Percentiles rank a stretch among this genome's conserved stretches.
Evolutionary conservation across 495 filamentous ascomycete species (phyloP).

Genomic region (Penicillium mononematosum): DNA sequence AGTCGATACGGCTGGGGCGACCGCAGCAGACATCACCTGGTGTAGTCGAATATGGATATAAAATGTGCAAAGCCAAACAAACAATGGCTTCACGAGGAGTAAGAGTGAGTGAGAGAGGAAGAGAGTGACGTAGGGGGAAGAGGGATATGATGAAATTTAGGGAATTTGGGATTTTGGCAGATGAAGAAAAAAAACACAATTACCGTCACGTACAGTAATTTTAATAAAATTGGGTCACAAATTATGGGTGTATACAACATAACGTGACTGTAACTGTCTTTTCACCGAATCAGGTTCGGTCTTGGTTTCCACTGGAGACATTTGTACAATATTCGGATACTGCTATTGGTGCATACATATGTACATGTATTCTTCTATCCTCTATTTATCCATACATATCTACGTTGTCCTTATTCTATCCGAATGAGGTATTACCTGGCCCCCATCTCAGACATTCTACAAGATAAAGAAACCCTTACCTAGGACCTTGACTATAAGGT

Average conservation of each 20-base stretch:
- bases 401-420: not conserved
- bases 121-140: conserved; percentile 32
- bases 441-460: not conserved
- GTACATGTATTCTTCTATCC: not conserved
- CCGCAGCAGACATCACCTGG: conserved; percentile 47
- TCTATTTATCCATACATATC: no score
- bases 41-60: conserved; percentile 7
- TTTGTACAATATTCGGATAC: no score
- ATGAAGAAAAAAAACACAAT: conserved; percentile 4
- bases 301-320: not conserved
- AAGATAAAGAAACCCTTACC: not conserved
- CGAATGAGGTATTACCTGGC: no score
- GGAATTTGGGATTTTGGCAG: conserved; percentile 12
- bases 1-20: conserved; percentile 43
- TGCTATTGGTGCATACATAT: not conserved
- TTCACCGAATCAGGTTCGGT: not conserved
- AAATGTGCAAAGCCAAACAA: conserved; percentile 4
- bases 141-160: conserved; percentile 22
- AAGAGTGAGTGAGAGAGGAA: conserved; percentile 20
- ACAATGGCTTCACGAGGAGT: conserved; percentile 20
- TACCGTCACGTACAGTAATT: conserved; percentile 7
- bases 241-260: not conserved
- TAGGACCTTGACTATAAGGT: not conserved
- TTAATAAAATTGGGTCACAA: not conserved
- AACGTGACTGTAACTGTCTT: not conserved